These are phyloP conservation scores for Syncephalastrum monosporum DNA, from an alignment of 371 early-diverging fungal genomes.

Conservation along the genomic window DNA sequence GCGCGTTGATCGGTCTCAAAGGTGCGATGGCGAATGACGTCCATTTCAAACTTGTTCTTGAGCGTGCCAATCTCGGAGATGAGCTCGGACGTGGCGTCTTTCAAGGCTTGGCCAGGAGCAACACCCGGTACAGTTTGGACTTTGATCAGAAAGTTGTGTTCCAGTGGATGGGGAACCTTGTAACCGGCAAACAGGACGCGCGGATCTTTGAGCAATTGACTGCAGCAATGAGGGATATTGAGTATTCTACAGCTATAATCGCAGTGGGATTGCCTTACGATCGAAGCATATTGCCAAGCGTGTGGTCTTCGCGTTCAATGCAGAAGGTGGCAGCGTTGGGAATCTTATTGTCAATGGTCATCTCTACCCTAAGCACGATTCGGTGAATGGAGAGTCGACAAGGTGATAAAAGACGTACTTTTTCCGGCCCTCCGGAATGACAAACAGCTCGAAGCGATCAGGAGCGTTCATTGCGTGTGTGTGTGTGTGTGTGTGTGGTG, in stretches of 20 bases:
- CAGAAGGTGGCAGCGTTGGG: slow-evolving; percentile 93
- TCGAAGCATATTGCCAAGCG: slow-evolving; percentile 91
- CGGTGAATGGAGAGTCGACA: not conserved
- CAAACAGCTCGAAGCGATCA: slow-evolving; percentile 87
- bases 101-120: slow-evolving; percentile 80
- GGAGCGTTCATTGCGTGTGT: slow-evolving; percentile 82
- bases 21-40: slow-evolving; percentile 50
- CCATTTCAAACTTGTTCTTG: slow-evolving; percentile 81
- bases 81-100: slow-evolving; percentile 74
- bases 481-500: slow-evolving; percentile 16
- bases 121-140: slow-evolving; percentile 89
- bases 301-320: slow-evolving; percentile 97
- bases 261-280: slow-evolving; percentile 53
- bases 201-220: slow-evolving; percentile 88
- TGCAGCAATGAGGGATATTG: slow-evolving; percentile 25
- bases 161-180: slow-evolving; percentile 97
- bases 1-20: slow-evolving; percentile 45
- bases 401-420: slow-evolving; percentile 55
- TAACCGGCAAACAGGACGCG: slow-evolving; percentile 97
- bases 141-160: slow-evolving; percentile 87
- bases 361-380: slow-evolving; percentile 60
- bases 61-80: slow-evolving; percentile 81
- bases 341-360: slow-evolving; percentile 87
- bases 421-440: slow-evolving; percentile 85
- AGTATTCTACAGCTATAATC: not conserved